A percentile compares a stretch with the other conserved stretches of the same genome.
phyloP scores from a whole-genome alignment of 345 rosid genomes.

The Erysimum cheiranthoides region DNA sequence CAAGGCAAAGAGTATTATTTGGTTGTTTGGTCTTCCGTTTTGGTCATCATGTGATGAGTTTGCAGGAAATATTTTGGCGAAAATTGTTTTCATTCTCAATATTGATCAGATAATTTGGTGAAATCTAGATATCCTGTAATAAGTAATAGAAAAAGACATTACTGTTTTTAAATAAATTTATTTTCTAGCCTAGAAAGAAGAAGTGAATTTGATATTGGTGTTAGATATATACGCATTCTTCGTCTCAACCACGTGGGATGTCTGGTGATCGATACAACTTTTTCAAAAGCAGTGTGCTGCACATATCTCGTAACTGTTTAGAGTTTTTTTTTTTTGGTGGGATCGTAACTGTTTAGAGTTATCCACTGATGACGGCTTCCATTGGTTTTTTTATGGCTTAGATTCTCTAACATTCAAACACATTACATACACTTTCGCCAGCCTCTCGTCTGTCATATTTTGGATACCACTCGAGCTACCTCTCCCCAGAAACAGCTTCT shows the following conservation, averaged over 20 bases:
- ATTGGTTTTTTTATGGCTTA: background rate
- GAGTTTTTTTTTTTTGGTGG: no score
- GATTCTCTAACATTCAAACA: background rate
- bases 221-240: background rate
- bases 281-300: constrained; percentile 6
- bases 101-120: background rate
- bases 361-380: background rate
- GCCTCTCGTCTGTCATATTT: background rate
- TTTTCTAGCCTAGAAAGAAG: background rate
- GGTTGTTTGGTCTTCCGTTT: background rate
- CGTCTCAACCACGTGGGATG: constrained; percentile 32
- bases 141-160: background rate
- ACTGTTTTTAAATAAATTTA: background rate
- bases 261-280: constrained; percentile 1
- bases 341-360: background rate
- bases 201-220: background rate
- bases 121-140: background rate
- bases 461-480: background rate
- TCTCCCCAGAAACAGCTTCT: background rate
- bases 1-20: no score
- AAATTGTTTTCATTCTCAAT: background rate
- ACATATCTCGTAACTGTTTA: background rate
- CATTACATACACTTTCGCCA: background rate
- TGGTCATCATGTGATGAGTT: background rate
- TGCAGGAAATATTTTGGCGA: background rate